These are phyloP conservation scores for Chaetomium sp. DNA, from an alignment of 2,329 filamentous ascomycete genomes.

Conservation along the genomic window DNA sequence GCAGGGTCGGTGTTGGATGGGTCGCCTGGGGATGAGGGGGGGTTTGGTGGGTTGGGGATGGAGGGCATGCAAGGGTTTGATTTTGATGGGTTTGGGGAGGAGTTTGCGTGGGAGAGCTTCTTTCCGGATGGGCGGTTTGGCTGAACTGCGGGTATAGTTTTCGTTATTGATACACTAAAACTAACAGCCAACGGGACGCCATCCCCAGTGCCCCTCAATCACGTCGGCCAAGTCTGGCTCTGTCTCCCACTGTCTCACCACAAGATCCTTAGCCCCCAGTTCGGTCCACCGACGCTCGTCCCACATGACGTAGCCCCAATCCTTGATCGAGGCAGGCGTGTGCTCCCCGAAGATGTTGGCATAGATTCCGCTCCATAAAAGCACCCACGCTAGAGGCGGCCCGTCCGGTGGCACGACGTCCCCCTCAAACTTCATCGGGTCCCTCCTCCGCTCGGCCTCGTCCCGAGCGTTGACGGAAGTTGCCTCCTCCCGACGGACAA, in stretches of 20 bases:
- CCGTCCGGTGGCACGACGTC: constrained; percentile 6
- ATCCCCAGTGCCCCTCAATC: constrained; percentile 3
- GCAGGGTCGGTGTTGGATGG: neutral
- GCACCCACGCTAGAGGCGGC: constrained; percentile 12
- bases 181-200: neutral
- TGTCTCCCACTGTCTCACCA: constrained; percentile 11
- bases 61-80: constrained; percentile 7
- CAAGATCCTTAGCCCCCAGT: neutral
- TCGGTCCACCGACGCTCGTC: constrained; percentile 5
- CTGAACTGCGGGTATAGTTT: neutral
- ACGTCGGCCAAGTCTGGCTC: neutral
- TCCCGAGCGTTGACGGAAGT: neutral
- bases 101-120: constrained; percentile 17
- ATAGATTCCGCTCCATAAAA: constrained; percentile 1
- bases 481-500: neutral
- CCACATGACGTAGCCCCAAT: constrained; percentile 16
- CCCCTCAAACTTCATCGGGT: constrained; percentile 7
- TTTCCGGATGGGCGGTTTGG: constrained; percentile 37
- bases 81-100: constrained; percentile 18
- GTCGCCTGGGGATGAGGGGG: neutral
- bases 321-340: neutral
- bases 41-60: neutral
- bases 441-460: constrained; percentile 2
- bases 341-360: constrained; percentile 10
- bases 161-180: neutral